Evolutionary conservation across 2,329 filamentous ascomycete genomes (phyloP).

Genomic region (Neonectria faginata): DNA sequence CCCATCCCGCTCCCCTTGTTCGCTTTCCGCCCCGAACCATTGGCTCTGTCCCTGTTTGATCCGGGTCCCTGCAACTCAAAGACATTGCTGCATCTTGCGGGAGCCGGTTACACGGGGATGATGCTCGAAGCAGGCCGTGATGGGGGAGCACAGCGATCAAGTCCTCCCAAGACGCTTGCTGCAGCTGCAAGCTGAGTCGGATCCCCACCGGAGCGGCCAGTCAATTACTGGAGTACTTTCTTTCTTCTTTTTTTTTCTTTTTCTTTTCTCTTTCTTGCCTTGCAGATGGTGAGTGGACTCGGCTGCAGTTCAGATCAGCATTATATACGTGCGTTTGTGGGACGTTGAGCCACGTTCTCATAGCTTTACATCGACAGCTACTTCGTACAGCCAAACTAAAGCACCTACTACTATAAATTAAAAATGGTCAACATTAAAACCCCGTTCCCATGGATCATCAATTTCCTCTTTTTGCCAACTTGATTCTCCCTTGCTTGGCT

Average conservation of each 20-base stretch:
- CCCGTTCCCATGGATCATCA: neutral
- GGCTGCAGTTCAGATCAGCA: neutral
- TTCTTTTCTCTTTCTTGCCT: neutral
- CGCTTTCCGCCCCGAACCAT: conserved; percentile 19
- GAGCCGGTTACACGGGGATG: conserved; percentile 20
- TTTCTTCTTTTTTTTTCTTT: too few species aligned
- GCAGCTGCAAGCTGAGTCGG: conserved; percentile 1
- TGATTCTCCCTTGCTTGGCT: neutral
- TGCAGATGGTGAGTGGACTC: neutral
- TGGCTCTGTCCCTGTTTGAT: conserved; percentile 24
- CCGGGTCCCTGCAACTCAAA: conserved; percentile 22
- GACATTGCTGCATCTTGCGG: conserved; percentile 32
- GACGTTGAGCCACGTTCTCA: conserved; percentile 3
- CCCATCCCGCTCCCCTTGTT: conserved; percentile 22
- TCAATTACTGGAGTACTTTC: neutral
- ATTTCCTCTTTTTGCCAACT: neutral
- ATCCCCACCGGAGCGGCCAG: neutral
- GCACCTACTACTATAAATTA: neutral
- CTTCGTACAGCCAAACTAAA: neutral
- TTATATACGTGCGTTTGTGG: neutral
- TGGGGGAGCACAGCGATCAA: neutral
- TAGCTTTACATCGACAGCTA: conserved; percentile 1
- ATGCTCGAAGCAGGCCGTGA: conserved; percentile 8
- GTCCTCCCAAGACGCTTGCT: neutral
- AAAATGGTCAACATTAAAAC: neutral